Conservation (phyloP, 2,329 filamentous ascomycete genomes). For the Stenocarpella maydis region DNA sequence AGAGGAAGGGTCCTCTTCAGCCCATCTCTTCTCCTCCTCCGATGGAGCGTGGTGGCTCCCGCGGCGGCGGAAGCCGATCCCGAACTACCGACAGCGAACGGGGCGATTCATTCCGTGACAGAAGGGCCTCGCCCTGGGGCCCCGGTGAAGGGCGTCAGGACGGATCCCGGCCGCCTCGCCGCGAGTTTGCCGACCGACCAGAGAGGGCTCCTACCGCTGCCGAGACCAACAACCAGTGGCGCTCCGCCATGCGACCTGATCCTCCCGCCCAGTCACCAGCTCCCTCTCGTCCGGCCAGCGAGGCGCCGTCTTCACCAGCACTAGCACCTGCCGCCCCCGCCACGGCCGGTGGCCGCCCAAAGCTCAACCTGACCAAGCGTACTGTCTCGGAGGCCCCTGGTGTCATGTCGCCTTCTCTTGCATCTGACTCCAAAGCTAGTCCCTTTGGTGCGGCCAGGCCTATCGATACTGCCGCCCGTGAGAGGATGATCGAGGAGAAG, state of each 20-base stretch:
- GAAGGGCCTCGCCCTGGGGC: conserved; percentile 76
- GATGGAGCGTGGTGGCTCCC: conserved; percentile 58
- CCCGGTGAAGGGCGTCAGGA: conserved; percentile 71
- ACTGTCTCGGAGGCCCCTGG: conserved; percentile 80
- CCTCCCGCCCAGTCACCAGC: conserved; percentile 66
- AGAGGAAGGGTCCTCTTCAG: conserved; percentile 90
- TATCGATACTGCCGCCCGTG: conserved; percentile 89
- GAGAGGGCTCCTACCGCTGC: conserved; percentile 84
- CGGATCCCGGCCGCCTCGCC: conserved; percentile 80
- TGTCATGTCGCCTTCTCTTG: conserved; percentile 58
- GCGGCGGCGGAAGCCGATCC: conserved; percentile 61
- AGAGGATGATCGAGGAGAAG: conserved; percentile 92
- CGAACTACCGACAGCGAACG: conserved; percentile 64
- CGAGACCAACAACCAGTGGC: conserved; percentile 94
- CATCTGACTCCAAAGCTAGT: conserved; percentile 80
- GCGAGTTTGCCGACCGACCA: conserved; percentile 72
- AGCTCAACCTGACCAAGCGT: conserved; percentile 87
- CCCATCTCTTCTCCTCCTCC: conserved; percentile 60
- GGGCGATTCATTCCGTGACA: conserved; percentile 64
- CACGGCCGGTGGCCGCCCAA: conserved; percentile 72
- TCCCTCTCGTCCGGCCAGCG: conserved; percentile 76
- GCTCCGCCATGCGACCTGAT: conserved; percentile 89
- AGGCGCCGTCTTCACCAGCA: conserved; percentile 77
- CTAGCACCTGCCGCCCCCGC: conserved; percentile 56
- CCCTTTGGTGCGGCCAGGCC: conserved; percentile 93